Evolutionary conservation across 1,139 yeast species (phyloP), one percentile per base, ranked within the genome.

Genomic region (Saccharomyces hybrid): DNA sequence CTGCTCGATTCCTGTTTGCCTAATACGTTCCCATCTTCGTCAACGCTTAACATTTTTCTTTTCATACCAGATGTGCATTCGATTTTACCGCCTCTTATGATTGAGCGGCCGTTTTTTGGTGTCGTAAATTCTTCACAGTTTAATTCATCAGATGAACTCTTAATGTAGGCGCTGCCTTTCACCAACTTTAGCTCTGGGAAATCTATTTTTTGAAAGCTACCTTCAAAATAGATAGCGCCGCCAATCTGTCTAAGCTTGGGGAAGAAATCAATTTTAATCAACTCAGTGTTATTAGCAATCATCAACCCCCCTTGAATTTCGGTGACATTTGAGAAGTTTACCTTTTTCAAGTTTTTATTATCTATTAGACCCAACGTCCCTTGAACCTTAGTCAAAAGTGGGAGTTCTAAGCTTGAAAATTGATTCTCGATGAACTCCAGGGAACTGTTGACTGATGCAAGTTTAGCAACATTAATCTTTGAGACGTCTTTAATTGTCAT

Each of bases 251-350:
- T 72, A 53, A 86, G 73, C 47, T 74, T 74, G 4, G 86, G 81
- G 58, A 85, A 77, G 61, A 82, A 83, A 64, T 80, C 76, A 53
- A 85, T 69, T 51, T 75, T 75, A 16, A 71, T 73, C 53, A 85
- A 64, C 25, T 67, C 64, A 2, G 81, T 73, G 64, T 85, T 85
- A 61, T 84, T 81, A 3, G 80, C 77, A 51, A 85, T 69, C 79
- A 84, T 82, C 57, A 86, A 73, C 0, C 91, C 91, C n/a, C 93
- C 93, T 50, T 88, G 88, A 58, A 85, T 76, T 48, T 83, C 86
- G 2, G 72, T 70, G 13, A 83, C 72, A 5, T 67, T 59, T 4
- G 80, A 75, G 57, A 84, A 76, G n/a, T 80, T 80, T 13, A 79
- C 70, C 7, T 70, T 68, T 9, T 64, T 65, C 55, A 84, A 70